Base-by-base conservation (phyloP, 73 alveolate genomes). In the Paramecium bursaria region DNA sequence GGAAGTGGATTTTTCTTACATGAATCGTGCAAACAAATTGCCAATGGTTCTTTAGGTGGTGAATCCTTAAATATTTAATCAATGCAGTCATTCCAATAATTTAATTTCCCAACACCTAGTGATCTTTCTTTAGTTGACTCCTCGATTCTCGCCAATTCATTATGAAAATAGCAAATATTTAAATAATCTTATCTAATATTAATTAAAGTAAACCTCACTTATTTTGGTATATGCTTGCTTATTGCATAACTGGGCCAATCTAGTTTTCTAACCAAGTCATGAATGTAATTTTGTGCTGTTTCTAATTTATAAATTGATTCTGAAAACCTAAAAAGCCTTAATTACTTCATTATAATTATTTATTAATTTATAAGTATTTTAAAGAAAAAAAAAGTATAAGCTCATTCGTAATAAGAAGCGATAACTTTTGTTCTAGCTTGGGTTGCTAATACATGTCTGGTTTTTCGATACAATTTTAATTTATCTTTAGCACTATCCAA, bases 171-270 rank as follows among this genome's bases (percentile, higher is more conserved):
- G 46, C 82, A 67, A 0, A 67, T 61, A 25, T 61, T 61, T 22
- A 61, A 17, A 39, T 61, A 61, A 61, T 61, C 80, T 35, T 67
- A 67, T 39, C 75, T 75, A 26, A 47, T 26, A 22, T 42, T 21
- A 9, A 27, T 29, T 51, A 75, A 50, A 2, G 39, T 23, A 17
- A 15, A 49, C 46, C 61, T 31, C 57, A 76, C 60, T 76, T 51
- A 30, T 29, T 46, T 33, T 15, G 88, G 82, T 17, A 51, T 17
- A 42, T 53, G 75, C 29, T 54, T 76, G 3, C 73, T 51, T 30
- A 76, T 76, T 15, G 75, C 50, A 76, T 46, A 76, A 33, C 80
- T 76, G n/a, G 31, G 50, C 88, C 88, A 76, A 42, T 76, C 88
- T 14, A 54, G 26, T 26, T 51, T 76, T 31, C 57, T 47, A n/a